Conservation (phyloP, 208 protist species). For the Leishmania martiniquensis region DNA sequence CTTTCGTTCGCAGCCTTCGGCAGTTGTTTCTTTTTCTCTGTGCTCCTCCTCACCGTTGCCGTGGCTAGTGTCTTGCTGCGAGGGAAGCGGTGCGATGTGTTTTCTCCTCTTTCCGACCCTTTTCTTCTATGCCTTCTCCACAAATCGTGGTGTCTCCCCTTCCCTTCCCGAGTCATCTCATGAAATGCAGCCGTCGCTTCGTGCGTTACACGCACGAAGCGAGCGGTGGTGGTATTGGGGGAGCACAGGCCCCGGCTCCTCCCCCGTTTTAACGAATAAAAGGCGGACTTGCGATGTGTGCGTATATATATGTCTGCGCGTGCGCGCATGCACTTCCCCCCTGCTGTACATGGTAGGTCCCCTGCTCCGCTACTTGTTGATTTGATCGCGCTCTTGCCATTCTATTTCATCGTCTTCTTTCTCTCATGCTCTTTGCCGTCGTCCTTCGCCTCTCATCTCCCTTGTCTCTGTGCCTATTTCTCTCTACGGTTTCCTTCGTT, state of each 20-base stretch:
- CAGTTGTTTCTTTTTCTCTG: not conserved
- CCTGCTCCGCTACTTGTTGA: constrained; percentile 1
- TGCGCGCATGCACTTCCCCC: not conserved
- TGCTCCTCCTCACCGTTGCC: not conserved
- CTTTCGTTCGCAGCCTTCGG: no score
- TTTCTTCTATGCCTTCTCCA: not conserved
- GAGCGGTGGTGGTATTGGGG: not conserved
- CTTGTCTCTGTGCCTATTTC: not conserved
- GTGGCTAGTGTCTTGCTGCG: not conserved
- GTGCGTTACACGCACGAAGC: not conserved
- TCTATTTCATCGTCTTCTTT: not conserved
- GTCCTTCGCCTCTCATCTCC: not conserved
- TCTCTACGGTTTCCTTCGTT: not conserved
- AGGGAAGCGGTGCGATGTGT: not conserved
- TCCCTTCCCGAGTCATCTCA: not conserved
- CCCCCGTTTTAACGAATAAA: not conserved
- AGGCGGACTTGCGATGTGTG: not conserved
- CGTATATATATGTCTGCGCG: not conserved
- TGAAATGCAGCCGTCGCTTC: not conserved
- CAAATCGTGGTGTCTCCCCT: no score
- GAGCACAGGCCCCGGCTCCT: not conserved
- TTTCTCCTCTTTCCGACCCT: not conserved
- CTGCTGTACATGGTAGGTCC: not conserved
- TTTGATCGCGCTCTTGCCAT: constrained; percentile 13
- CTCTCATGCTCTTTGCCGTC: not conserved